Evolutionary conservation across 169 alveolate species (phyloP).

Genomic region (Toxoplasma gondii): DNA sequence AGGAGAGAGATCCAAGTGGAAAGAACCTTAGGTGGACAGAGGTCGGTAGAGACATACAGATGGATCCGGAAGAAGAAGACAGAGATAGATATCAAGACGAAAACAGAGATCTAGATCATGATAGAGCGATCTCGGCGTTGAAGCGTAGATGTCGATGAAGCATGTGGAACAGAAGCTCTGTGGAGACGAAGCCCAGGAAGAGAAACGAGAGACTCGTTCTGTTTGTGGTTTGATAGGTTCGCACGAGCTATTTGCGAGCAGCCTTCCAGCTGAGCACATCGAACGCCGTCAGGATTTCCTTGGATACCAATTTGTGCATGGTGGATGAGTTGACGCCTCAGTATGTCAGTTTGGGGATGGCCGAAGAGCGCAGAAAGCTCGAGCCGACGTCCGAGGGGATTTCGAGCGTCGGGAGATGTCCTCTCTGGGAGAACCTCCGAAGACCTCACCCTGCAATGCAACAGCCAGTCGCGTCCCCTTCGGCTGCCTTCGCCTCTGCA

Average conservation of each 20-base stretch:
- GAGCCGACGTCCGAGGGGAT: neutral
- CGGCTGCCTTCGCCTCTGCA: neutral
- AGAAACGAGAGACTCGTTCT: no score
- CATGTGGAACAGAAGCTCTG: no score
- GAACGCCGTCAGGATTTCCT: slow-evolving; percentile 74
- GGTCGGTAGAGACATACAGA: neutral
- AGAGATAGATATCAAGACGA: neutral
- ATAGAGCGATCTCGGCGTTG: no score
- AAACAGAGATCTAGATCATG: no score
- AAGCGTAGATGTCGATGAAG: no score
- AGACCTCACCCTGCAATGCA: neutral
- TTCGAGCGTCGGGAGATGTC: neutral
- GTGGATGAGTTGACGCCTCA: slow-evolving; percentile 74
- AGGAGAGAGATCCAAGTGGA: no score
- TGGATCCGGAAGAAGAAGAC: neutral
- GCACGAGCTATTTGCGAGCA: slow-evolving; percentile 81
- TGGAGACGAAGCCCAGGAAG: no score
- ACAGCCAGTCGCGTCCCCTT: neutral
- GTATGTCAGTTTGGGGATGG: neutral
- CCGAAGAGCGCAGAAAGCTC: neutral
- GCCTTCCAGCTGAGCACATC: slow-evolving; percentile 80
- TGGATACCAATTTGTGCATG: slow-evolving; percentile 83
- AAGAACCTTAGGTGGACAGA: no score
- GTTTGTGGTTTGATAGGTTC: slow-evolving; percentile 57
- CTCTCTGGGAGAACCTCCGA: neutral